Percentiles rank a stretch among this genome's conserved stretches.
These are phyloP conservation scores for Mycena rosella DNA, from an alignment of 768 basidiomycete species.

Conservation along the genomic window DNA sequence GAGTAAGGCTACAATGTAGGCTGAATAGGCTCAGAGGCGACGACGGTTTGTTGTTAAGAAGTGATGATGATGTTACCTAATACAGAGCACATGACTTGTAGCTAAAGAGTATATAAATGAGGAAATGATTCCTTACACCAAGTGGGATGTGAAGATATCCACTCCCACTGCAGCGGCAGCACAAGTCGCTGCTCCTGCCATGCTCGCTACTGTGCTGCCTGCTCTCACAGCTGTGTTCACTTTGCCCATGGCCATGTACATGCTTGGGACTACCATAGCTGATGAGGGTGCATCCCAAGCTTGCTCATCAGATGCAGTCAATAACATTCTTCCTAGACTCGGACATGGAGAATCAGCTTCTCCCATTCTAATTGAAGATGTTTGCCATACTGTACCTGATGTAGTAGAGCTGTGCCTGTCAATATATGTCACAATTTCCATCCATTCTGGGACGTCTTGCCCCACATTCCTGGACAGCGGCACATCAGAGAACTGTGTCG, in stretches of 20 bases:
- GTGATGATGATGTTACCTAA: no score
- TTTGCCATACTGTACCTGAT: conserved; percentile 11
- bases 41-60: no score
- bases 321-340: neutral
- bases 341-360: neutral
- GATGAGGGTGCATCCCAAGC: conserved; percentile 1
- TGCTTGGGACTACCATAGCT: neutral
- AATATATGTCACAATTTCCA: neutral
- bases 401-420: neutral
- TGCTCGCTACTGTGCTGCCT: neutral
- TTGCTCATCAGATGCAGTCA: neutral
- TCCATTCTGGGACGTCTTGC: neutral
- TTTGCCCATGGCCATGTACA: neutral
- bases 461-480: conserved; percentile 1
- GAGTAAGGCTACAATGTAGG: no score
- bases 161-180: neutral
- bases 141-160: neutral
- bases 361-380: neutral
- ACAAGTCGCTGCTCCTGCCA: neutral
- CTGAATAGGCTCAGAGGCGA: no score
- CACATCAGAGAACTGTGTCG: neutral
- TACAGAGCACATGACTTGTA: no score
- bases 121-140: no score
- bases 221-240: neutral
- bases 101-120: no score